Evolutionary conservation across 257 asterid genomes (phyloP), one percentile per base, ranked within the genome.

Genomic region (Mentha longifolia): DNA sequence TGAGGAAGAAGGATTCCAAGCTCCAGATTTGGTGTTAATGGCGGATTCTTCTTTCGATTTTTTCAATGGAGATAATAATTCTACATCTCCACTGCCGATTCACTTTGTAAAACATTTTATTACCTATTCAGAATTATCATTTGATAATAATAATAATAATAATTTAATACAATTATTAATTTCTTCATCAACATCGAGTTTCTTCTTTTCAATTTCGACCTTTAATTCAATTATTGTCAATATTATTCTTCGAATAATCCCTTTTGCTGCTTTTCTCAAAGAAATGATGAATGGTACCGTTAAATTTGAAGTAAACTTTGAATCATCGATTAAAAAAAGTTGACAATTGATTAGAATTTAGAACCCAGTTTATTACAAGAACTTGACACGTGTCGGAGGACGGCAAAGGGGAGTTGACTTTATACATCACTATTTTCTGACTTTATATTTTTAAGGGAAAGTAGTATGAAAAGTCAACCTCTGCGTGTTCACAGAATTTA

Each of bases 41-140:
- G 85, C 76, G 58, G 77, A 68, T 80, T 49, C 68, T 80, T 65
- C 52, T 17, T 58, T 74, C 7, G 79, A 80, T 72, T 77, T 72
- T 68, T 74, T 52, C 19, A 17, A 17, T 50, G 65, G 47, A 61
- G 17, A 51, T 65, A 51, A 13, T 80, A 5, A 3, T 43, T 71
- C 33, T 39, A 51, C 39, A 50, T 46, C 77, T 72, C 57, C 69
- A 30, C 13, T 43, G 28, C 71, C 65, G 51, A 56, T 12, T 72
- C 56, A 8, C 9, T 46, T n/a, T 76, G 79, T 63, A n/a, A 47
- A 78, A 30, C 41, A 74, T 55, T 59, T 49, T 52, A 12, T 49
- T 52, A 12, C 80, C 77, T 77, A 76, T 59, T 59, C 19, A 45
- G 14, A 35, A 59, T 62, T 61, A 17, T 65, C 50, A 50, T 22